Percentiles rank a stretch among this genome's conserved stretches.
Evolutionary conservation across 257 asterid species (phyloP).

Genomic region (Scutellaria barbata): DNA sequence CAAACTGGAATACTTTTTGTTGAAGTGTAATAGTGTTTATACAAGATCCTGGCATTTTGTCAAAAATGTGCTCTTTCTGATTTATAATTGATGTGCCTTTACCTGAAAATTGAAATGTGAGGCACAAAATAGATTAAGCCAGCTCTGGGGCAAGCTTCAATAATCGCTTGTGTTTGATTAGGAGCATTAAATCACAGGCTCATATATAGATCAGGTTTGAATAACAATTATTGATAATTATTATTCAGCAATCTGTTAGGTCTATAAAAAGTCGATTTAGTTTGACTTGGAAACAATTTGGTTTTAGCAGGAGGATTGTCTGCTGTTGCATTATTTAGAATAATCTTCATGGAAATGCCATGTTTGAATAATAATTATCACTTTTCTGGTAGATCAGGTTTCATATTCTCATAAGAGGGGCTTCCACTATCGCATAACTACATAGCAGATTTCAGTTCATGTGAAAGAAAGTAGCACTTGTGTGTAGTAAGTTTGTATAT

Average conservation of each 20-base stretch:
- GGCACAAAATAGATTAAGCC: background rate
- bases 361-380: background rate
- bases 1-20: background rate
- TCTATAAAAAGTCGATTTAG: background rate
- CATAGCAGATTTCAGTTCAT: background rate
- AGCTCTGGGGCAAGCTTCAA: background rate
- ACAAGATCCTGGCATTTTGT: background rate
- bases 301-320: background rate
- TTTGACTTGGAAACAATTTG: background rate
- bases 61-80: conserved; percentile 5
- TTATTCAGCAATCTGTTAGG: background rate
- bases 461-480: background rate
- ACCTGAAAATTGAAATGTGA: background rate
- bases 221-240: background rate
- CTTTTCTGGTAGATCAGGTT: background rate
- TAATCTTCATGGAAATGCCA: background rate
- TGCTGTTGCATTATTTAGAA: background rate
- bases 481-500: background rate
- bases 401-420: conserved; percentile 2
- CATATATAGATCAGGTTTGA: background rate
- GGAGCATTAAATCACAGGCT: background rate
- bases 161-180: background rate
- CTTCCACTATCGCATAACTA: background rate
- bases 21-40: background rate
- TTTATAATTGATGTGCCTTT: background rate